These are phyloP conservation scores for Penicillium pulvis DNA, from an alignment of 495 filamentous ascomycete genomes.

Conservation along the genomic window DNA sequence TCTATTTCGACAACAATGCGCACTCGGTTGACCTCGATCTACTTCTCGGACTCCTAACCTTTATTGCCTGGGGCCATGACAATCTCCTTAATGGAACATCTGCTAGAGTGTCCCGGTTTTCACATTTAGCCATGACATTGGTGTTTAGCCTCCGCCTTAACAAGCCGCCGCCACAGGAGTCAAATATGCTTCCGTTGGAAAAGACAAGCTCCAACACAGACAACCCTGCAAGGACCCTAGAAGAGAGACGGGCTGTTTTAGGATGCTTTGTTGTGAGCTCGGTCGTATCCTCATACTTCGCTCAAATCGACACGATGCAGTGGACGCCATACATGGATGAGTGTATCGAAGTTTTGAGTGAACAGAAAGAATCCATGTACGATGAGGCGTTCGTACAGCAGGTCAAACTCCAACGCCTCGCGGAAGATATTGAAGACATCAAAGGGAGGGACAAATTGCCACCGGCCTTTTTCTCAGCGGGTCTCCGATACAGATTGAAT, in stretches of 20 bases:
- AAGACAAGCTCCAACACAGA: neutral
- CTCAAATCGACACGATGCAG: conserved; percentile 2
- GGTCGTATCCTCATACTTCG: conserved; percentile 8
- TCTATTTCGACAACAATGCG: conserved; percentile 45
- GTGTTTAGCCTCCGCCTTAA: conserved; percentile 54
- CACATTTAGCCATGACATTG: conserved; percentile 49
- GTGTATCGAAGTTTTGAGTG: neutral
- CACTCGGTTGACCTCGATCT: conserved; percentile 42
- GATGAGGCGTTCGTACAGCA: conserved; percentile 6
- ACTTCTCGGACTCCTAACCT: conserved; percentile 47
- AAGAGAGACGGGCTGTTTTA: conserved; percentile 48
- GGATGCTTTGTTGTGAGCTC: conserved; percentile 46
- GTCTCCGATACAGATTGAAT: neutral
- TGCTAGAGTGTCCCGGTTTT: conserved; percentile 37
- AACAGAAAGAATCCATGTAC: neutral
- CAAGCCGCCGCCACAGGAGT: conserved; percentile 34
- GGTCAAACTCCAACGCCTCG: conserved; percentile 3
- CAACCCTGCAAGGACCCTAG: conserved; percentile 28
- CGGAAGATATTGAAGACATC: neutral
- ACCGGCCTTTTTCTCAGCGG: neutral
- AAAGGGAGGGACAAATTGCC: neutral
- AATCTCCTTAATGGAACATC: conserved; percentile 16
- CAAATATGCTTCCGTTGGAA: conserved; percentile 17
- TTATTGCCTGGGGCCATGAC: conserved; percentile 37
- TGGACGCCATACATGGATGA: conserved; percentile 11